These are phyloP conservation scores for Abelmoschus esculentus DNA, from an alignment of 345 rosid species.

Conservation along the genomic window DNA sequence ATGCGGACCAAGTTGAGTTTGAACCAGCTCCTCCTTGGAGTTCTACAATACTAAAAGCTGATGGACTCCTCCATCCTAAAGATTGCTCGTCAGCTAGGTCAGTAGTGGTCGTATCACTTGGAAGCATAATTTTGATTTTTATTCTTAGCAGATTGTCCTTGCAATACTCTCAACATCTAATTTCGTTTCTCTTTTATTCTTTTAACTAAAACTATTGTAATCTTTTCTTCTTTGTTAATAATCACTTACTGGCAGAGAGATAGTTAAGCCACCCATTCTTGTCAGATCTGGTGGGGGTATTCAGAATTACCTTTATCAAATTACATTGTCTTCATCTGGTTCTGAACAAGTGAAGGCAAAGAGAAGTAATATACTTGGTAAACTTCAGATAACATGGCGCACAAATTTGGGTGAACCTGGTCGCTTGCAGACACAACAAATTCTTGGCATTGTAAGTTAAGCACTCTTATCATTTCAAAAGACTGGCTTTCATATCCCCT, in stretches of 20 bases:
- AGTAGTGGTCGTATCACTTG: not conserved
- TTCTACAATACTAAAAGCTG: constrained; percentile 52
- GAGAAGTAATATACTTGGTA: constrained; percentile 77
- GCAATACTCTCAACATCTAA: not conserved
- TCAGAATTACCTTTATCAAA: constrained; percentile 73
- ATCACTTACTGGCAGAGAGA: constrained; percentile 38
- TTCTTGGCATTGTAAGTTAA: constrained; percentile 33
- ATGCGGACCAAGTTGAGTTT: constrained; percentile 97
- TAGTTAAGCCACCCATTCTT: constrained; percentile 60
- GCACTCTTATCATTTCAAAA: not conserved
- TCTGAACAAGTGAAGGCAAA: constrained; percentile 42
- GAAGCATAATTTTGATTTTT: not conserved
- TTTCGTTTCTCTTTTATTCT: not conserved
- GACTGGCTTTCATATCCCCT: not conserved
- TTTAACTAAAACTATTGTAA: not conserved
- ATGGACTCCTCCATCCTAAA: constrained; percentile 29
- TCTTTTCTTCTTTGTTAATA: constrained; percentile 1
- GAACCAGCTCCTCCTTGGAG: constrained; percentile 87
- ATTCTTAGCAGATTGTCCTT: too few relatives aligned
- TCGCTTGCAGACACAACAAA: constrained; percentile 94
- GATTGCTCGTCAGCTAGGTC: constrained; percentile 40
- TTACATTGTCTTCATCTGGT: constrained; percentile 40
- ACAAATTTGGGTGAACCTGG: constrained; percentile 97
- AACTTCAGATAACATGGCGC: constrained; percentile 96
- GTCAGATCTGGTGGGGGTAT: constrained; percentile 90